phyloP scores from a whole-genome alignment of 2,329 filamentous ascomycete genomes.

The Monilinia fructigena region DNA sequence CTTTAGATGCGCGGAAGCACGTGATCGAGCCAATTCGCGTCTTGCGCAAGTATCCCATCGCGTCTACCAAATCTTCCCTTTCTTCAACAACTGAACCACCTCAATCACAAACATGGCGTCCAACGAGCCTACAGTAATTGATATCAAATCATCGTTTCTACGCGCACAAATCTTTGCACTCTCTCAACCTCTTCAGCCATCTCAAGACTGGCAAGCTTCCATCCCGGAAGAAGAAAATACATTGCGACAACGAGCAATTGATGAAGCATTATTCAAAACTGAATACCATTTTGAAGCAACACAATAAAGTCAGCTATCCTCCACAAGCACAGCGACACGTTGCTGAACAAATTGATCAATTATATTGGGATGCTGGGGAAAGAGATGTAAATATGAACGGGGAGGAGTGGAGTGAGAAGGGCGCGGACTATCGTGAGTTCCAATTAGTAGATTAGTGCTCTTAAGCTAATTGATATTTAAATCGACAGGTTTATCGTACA shows the following conservation, averaged over 20 bases:
- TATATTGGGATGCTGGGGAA: slow-evolving; percentile 56
- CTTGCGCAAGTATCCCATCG: too few species aligned
- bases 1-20: neutral
- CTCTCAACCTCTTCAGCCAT: slow-evolving; percentile 41
- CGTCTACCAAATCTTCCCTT: neutral
- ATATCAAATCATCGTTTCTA: slow-evolving; percentile 59
- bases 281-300: slow-evolving; percentile 62
- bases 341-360: slow-evolving; percentile 67
- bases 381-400: slow-evolving; percentile 39
- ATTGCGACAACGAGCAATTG: slow-evolving; percentile 48
- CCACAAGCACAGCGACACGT: slow-evolving; percentile 68
- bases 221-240: slow-evolving; percentile 45
- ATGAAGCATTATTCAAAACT: slow-evolving; percentile 58
- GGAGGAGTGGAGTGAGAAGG: slow-evolving; percentile 44
- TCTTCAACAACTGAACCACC: neutral
- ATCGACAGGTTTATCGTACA: slow-evolving; percentile 28
- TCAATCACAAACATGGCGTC: neutral
- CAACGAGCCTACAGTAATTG: slow-evolving; percentile 51
- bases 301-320: slow-evolving; percentile 64
- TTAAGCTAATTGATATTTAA: slow-evolving; percentile 9
- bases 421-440: slow-evolving; percentile 39
- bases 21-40: neutral
- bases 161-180: slow-evolving; percentile 38
- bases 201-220: slow-evolving; percentile 45
- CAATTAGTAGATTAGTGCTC: neutral